Base-by-base conservation (phyloP, 1,284 basidiomycete species). In the Ceratobasidium papillatum region DNA sequence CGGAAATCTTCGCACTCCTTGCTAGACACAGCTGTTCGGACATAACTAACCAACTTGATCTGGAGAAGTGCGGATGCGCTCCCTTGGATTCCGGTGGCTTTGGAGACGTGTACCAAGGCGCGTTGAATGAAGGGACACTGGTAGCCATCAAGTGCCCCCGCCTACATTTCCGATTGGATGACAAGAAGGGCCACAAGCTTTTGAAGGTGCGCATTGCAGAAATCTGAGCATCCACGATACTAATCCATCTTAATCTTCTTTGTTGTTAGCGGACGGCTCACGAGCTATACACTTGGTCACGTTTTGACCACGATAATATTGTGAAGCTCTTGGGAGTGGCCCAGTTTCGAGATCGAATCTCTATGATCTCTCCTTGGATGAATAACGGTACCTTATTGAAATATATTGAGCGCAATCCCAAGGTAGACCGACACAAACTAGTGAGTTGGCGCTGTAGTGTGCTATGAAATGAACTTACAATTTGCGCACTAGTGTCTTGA, bases 361-460 rank as follows among this genome's bases (percentile, higher is more conserved):
- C 52, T 11, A 34, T 68, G 32, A 36, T 68, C 2, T 38, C 65
- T 7, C 65, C 65, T 5, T 68, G 65, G 65, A 68, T 68, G 65
- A 22, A 38, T 3, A 68, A 56, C 41, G 65, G 49, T 2, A 56
- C 52, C 2, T 17, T 68, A 12, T 30, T 41, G 5, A 30, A 56
- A 14, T 56, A 68, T 56, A 34, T 68, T 41, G 27, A 38, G 7
- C 49, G 51, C 2, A 52, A 41, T 7, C 65, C 30, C n/a, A 34
- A 56, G 14, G 32, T 49, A 3, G 36, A 68, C 27, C 65, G 32
- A 19, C 17, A 30, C 4, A 27, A 38, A 56, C 36, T 68, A 4
- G 65, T 68, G 25, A 25, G 65, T 22, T 1, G 5, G n/a, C n/a
- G 38, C 14, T 14, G 14, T 8, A 9, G 1, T n/a, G 32, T 32